phyloP scores from a whole-genome alignment of 495 filamentous ascomycete genomes.

The Podospora fimiseda region DNA sequence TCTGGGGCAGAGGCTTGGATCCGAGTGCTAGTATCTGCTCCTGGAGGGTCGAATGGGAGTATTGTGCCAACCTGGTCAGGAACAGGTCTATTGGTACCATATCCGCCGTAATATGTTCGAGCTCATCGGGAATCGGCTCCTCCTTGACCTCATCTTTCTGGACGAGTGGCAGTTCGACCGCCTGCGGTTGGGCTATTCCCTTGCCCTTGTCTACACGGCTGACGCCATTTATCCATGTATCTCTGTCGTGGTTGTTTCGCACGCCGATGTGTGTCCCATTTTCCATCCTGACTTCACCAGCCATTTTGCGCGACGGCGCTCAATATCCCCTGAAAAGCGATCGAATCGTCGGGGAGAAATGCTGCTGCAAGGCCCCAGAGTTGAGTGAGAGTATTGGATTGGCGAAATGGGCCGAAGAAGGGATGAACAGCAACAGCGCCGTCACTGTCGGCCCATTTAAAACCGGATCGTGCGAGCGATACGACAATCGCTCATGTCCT shows the following conservation, averaged over 20 bases:
- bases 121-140: constrained; percentile 61
- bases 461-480: background rate
- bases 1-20: constrained; percentile 50
- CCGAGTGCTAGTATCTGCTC: constrained; percentile 65
- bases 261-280: constrained; percentile 38
- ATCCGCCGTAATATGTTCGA: constrained; percentile 69
- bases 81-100: constrained; percentile 66
- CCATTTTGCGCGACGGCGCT: constrained; percentile 26
- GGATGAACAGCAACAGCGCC: background rate
- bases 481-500: background rate
- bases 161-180: constrained; percentile 18
- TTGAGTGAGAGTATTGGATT: background rate
- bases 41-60: constrained; percentile 68
- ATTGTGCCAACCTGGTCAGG: constrained; percentile 69
- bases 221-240: constrained; percentile 33
- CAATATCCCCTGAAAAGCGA: constrained; percentile 6
- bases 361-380: background rate
- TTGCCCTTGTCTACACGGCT: constrained; percentile 26
- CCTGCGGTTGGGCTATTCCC: constrained; percentile 9
- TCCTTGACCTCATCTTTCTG: constrained; percentile 23
- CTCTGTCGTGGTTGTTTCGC: constrained; percentile 47
- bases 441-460: background rate
- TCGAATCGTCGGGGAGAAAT: background rate
- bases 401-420: background rate
- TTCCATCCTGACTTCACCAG: constrained; percentile 47